A percentile compares a stretch with the other conserved stretches of the same genome.
phyloP scores from a whole-genome alignment of 176 grass and related monocot species.

The Musa itinerans region DNA sequence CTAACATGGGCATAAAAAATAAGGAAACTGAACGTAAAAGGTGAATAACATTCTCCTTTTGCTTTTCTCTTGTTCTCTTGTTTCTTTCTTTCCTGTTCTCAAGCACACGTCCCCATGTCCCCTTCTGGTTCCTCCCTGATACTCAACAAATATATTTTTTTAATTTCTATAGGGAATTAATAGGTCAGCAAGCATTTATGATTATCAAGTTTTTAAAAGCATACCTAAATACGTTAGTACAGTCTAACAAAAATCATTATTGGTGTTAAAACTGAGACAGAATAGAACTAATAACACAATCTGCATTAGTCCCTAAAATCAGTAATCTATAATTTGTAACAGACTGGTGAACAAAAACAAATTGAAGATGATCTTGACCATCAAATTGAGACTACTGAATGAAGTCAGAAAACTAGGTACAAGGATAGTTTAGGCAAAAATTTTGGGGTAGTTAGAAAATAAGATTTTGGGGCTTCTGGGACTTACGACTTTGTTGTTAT shows the following conservation, averaged over 20 bases:
- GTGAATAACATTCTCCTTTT: constrained; percentile 15
- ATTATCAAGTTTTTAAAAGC: neutral
- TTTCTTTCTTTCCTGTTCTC: neutral
- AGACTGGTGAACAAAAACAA: too few species aligned
- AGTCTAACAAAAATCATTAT: neutral
- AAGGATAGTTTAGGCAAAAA: too few species aligned
- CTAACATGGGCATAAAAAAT: neutral
- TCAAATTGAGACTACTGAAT: too few species aligned
- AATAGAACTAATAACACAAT: too few species aligned
- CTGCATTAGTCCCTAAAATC: neutral
- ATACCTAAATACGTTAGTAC: neutral
- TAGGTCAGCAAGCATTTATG: neutral
- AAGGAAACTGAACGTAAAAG: constrained; percentile 19
- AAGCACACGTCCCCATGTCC: neutral
- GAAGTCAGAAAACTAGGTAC: too few species aligned
- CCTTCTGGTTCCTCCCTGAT: neutral
- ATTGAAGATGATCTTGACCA: too few species aligned
- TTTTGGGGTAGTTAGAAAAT: too few species aligned
- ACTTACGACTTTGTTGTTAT: too few species aligned
- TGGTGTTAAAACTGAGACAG: neutral
- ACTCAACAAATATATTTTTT: neutral
- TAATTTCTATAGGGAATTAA: neutral
- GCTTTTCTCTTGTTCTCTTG: neutral
- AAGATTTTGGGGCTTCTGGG: too few species aligned
- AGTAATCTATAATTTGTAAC: neutral